Percentiles rank a stretch among this genome's conserved stretches.
These are phyloP conservation scores for Exophiala viscosa DNA, from an alignment of 2,329 filamentous ascomycete species.

Conservation along the genomic window DNA sequence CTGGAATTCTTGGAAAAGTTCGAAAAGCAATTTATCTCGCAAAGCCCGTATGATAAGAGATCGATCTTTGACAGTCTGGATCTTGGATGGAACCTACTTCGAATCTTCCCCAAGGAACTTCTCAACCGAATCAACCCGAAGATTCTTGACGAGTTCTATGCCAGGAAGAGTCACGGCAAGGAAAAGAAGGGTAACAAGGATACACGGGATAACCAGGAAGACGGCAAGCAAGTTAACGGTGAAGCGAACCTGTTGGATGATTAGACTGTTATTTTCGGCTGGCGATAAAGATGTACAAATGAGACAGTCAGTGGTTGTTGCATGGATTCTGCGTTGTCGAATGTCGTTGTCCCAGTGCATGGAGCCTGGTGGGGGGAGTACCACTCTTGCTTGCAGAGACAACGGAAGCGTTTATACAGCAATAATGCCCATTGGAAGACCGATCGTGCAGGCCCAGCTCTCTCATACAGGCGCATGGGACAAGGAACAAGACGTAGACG, in stretches of 20 bases:
- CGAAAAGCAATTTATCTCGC: constrained; percentile 88
- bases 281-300: too few species aligned
- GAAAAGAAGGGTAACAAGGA: constrained; percentile 40
- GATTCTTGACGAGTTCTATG: constrained; percentile 78
- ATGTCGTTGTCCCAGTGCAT: not conserved
- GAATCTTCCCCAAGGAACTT: constrained; percentile 96
- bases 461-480: too few species aligned
- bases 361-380: too few species aligned
- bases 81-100: constrained; percentile 89
- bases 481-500: too few species aligned
- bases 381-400: too few species aligned
- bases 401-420: too few species aligned
- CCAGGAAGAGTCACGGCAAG: constrained; percentile 35
- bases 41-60: constrained; percentile 88
- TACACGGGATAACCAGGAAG: constrained; percentile 41
- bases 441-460: too few species aligned
- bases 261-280: constrained; percentile 5
- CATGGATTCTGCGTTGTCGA: not conserved
- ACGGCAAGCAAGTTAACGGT: constrained; percentile 28
- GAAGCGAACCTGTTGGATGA: constrained; percentile 25
- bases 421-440: too few species aligned
- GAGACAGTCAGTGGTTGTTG: too few species aligned
- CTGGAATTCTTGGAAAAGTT: constrained; percentile 99
- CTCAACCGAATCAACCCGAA: constrained; percentile 91
- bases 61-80: constrained; percentile 92